These are phyloP conservation scores for Saccharomyces kudriavzevii DNA, from an alignment of 805 yeast genomes.

Conservation along the genomic window DNA sequence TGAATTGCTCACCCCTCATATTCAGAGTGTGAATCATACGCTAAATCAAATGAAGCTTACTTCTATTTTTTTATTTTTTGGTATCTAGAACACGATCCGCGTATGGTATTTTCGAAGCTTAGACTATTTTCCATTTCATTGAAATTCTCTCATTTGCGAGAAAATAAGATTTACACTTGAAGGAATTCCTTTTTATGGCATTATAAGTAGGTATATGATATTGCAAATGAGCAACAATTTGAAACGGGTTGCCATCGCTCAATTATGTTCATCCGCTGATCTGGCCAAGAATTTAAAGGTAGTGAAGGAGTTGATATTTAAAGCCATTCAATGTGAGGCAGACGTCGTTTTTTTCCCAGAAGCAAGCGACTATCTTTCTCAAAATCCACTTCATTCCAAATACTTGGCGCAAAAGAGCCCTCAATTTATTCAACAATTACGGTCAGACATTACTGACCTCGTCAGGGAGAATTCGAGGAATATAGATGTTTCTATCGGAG, in stretches of 20 bases:
- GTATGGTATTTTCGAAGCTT: not conserved
- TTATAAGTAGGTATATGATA: not conserved
- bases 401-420: slow-evolving; percentile 45
- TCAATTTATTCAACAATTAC: slow-evolving; percentile 39
- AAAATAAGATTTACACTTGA: not conserved
- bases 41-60: not conserved
- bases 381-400: slow-evolving; percentile 57
- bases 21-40: not conserved
- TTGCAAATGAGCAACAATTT: not conserved
- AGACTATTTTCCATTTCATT: not conserved
- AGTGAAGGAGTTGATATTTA: slow-evolving; percentile 51
- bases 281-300: slow-evolving; percentile 49
- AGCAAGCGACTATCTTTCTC: slow-evolving; percentile 82
- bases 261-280: slow-evolving; percentile 65
- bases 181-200: not conserved
- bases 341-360: slow-evolving; percentile 80
- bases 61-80: not conserved
- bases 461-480: slow-evolving; percentile 31
- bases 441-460: slow-evolving; percentile 37
- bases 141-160: not conserved
- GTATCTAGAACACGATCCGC: not conserved
- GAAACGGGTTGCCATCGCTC: slow-evolving; percentile 66
- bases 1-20: too few relatives aligned
- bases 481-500: slow-evolving; percentile 71
- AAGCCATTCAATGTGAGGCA: slow-evolving; percentile 56